Evolutionary conservation across 805 yeast genomes (phyloP).

Genomic region (Sugiyamaella boreocaroliniensis): DNA sequence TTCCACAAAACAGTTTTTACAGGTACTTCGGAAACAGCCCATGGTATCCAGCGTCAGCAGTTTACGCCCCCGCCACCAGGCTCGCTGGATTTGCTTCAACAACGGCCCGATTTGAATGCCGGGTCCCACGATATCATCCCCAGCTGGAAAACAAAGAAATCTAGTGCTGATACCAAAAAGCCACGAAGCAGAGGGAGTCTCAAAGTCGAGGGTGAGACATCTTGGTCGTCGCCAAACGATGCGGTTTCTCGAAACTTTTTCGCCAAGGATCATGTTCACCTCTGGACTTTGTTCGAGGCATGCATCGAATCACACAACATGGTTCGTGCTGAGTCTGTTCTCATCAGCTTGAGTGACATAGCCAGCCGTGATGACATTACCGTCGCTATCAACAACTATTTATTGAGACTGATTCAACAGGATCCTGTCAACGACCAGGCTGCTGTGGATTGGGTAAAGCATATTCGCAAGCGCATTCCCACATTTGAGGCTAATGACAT

Average conservation of each 20-base stretch:
- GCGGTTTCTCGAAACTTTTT: slow-evolving; percentile 25
- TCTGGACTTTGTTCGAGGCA: slow-evolving; percentile 76
- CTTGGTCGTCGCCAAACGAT: slow-evolving; percentile 33
- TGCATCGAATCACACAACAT: slow-evolving; percentile 60
- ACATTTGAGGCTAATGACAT: slow-evolving; percentile 43
- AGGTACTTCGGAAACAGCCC: neutral
- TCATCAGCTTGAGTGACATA: slow-evolving; percentile 53
- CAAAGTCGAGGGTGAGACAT: slow-evolving; percentile 7
- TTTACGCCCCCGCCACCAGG: neutral
- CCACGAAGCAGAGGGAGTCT: neutral
- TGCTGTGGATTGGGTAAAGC: slow-evolving; percentile 38
- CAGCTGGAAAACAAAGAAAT: neutral
- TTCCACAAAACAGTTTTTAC: neutral
- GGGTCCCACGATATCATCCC: neutral
- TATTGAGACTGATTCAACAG: slow-evolving; percentile 37
- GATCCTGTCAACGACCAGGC: slow-evolving; percentile 38
- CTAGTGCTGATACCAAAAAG: neutral
- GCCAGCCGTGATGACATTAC: slow-evolving; percentile 42
- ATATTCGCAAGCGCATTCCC: slow-evolving; percentile 30
- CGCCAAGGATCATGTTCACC: slow-evolving; percentile 54
- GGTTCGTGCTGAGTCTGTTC: slow-evolving; percentile 61
- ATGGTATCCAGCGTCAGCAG: neutral
- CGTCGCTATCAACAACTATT: slow-evolving; percentile 62
- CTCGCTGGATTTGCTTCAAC: neutral
- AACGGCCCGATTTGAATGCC: neutral